Evolutionary conservation across 176 grass and related monocot species (phyloP), one percentile per base, ranked within the genome.

Genomic region (Luzula sylvatica): DNA sequence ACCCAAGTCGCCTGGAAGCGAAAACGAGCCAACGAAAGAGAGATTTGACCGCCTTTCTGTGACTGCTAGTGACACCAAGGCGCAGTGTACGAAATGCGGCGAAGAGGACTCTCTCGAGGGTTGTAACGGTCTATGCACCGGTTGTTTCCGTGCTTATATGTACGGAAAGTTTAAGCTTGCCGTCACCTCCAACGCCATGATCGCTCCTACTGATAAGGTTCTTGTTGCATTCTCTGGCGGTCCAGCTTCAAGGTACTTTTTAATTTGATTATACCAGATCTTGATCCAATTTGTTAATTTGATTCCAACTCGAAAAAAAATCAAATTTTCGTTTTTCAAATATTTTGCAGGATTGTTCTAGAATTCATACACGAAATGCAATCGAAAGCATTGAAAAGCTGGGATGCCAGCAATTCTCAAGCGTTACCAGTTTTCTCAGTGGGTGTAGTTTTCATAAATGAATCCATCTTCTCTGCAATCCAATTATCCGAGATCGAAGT

Each of bases 161-260:
- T 87, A 74, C 52, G 81, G 78, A 0, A 98, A 98, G 86, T 98
- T 98, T 69, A 98, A 87, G 81, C 65, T 90, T 30, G 68, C 86
- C 11, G 81, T 98, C 22, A 80, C 75, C 11, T 71, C 81, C 65
- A 98, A 83, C 75, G 81, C 85, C 29, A 90, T 90, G 92, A 81
- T 98, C 16, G 72, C 68, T 12, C 92, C 81, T 53, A 87, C 78
- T 11, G 86, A 98, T 63, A 64, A 77, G 38, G 69, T 98, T 35
- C 92, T 98, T 62, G 64, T 98, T 22, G 92, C 92, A 65, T 90
- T 82, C 81, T 98, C 92, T 28, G 92, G 92, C 32, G 81, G 86
- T 24, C 78, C 86, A 14, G 74, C 81, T 20, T 98, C 92, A 21
- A 86, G 86, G 92, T 98, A 13, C 46, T 21, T 12, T 41, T 45